phyloP scores from a whole-genome alignment of 306 rosid species.

The Malus asiatica region DNA sequence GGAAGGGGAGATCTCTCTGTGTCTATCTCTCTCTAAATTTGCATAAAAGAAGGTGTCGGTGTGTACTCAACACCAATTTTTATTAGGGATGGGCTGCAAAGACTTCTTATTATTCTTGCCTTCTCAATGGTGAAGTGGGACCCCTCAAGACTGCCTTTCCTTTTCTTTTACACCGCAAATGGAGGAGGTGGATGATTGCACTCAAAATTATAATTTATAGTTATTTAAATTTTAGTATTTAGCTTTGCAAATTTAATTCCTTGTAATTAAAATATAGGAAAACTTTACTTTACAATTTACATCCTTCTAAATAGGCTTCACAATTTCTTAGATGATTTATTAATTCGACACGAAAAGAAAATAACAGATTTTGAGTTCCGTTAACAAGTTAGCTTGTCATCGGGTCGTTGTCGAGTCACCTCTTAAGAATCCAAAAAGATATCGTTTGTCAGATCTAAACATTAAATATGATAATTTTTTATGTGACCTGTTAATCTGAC shows the following conservation, averaged over 20 bases:
- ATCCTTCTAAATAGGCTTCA: no score
- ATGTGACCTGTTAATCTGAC: no score
- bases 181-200: background rate
- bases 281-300: background rate
- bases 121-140: background rate
- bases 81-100: slow-evolving; percentile 8
- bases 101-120: background rate
- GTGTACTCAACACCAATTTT: slow-evolving; percentile 13
- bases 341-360: no score
- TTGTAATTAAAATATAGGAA: background rate
- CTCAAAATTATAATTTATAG: background rate
- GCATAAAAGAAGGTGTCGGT: slow-evolving; percentile 27
- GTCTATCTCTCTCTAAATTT: background rate
- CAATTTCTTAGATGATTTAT: no score
- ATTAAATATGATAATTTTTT: no score
- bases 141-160: background rate
- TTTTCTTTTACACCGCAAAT: background rate
- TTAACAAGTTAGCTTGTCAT: no score
- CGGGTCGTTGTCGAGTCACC: no score
- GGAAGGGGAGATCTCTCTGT: slow-evolving; percentile 3
- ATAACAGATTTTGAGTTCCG: no score
- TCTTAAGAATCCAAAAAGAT: no score
- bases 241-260: background rate
- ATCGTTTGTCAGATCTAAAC: no score
- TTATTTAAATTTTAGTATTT: background rate